A percentile compares a stretch with the other conserved stretches of the same genome.
Conservation (phyloP, 768 basidiomycete genomes). For the Tulasnella sp. region DNA sequence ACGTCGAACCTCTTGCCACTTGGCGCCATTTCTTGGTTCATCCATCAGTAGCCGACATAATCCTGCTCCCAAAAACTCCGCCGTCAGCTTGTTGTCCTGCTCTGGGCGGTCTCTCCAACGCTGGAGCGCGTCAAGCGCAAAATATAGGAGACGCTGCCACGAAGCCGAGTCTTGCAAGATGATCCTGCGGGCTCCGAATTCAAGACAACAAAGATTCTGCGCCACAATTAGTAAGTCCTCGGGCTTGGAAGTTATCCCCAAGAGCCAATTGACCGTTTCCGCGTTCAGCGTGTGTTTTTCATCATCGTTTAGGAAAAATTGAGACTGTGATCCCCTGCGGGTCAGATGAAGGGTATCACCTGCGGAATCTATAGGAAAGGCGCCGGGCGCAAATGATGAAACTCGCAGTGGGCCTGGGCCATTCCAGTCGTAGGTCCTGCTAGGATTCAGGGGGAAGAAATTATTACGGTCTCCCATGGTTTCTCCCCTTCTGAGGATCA, state of each 20-base stretch:
- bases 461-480: no score
- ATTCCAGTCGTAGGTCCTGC: no score
- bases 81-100: background rate
- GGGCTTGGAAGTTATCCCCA: background rate
- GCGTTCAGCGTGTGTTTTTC: background rate
- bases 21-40: background rate
- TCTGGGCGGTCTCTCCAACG: background rate
- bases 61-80: background rate
- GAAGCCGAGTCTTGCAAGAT: background rate
- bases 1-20: background rate
- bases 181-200: background rate
- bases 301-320: background rate
- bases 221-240: background rate
- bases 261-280: background rate
- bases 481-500: no score
- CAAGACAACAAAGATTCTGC: background rate
- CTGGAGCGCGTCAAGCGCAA: background rate
- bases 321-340: no score
- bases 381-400: no score
- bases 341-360: no score
- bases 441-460: no score
- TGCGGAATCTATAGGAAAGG: no score
- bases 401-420: no score
- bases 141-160: background rate
- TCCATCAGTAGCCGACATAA: background rate